Percentiles rank a stretch among this genome's conserved stretches.
Evolutionary conservation across 768 basidiomycete genomes (phyloP).

Genomic region (Clitopilus passeckerianus): DNA sequence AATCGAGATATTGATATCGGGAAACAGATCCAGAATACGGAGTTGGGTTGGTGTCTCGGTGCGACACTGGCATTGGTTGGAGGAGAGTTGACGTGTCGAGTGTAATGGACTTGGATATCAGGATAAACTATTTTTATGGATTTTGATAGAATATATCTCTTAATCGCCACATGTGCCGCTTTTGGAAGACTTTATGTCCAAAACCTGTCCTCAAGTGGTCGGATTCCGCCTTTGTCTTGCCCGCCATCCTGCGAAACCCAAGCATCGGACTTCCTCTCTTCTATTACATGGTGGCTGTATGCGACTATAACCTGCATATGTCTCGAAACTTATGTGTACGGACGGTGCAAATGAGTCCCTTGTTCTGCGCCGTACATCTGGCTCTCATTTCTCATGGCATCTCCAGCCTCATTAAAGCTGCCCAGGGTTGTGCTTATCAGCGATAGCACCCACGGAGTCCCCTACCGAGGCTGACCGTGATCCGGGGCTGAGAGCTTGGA

Average conservation of each 20-base stretch:
- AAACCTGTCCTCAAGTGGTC: too few relatives aligned
- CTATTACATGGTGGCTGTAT: too few relatives aligned
- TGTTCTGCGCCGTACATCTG: too few relatives aligned
- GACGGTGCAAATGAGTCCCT: too few relatives aligned
- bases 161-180: background rate
- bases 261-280: too few relatives aligned
- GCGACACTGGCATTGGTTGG: slow-evolving; percentile 76
- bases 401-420: background rate
- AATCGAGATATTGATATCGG: slow-evolving; percentile 68
- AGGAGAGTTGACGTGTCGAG: slow-evolving; percentile 51
- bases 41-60: slow-evolving; percentile 91
- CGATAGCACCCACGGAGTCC: background rate
- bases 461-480: background rate
- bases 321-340: too few relatives aligned
- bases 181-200: too few relatives aligned
- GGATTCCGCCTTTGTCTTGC: too few relatives aligned
- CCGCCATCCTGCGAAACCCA: too few relatives aligned
- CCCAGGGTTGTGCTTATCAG: background rate
- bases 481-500: background rate
- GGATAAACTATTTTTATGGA: background rate
- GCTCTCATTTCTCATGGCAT: too few relatives aligned
- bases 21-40: slow-evolving; percentile 85
- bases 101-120: slow-evolving; percentile 9
- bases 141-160: background rate
- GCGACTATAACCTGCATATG: too few relatives aligned